A percentile compares a stretch with the other conserved stretches of the same genome.
Evolutionary conservation across 495 filamentous ascomycete species (phyloP).

Genomic region (Penicillium antarcticum): DNA sequence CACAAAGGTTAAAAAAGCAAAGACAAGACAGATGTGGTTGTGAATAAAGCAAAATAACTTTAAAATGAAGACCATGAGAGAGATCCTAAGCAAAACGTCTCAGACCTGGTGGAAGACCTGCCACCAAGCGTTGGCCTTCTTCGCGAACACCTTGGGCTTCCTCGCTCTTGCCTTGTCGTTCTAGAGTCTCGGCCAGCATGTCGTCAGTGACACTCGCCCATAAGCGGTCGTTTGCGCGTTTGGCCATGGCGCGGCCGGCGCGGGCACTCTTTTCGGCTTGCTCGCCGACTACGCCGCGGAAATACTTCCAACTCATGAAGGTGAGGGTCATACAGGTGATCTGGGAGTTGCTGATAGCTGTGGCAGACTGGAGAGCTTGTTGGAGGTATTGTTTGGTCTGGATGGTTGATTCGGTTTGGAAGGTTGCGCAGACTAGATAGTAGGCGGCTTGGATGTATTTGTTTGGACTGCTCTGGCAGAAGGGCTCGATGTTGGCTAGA

Average conservation of each 20-base stretch:
- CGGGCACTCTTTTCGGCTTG: constrained; percentile 86
- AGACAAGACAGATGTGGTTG: neutral
- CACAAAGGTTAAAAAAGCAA: constrained; percentile 2
- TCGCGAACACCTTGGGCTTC: constrained; percentile 54
- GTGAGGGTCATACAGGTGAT: constrained; percentile 77
- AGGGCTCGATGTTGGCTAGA: constrained; percentile 61
- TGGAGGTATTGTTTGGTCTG: constrained; percentile 77
- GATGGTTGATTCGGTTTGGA: constrained; percentile 58
- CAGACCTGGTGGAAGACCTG: constrained; percentile 41
- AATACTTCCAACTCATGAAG: constrained; percentile 83
- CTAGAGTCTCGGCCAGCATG: constrained; percentile 71
- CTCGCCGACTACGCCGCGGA: constrained; percentile 78
- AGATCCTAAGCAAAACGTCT: constrained; percentile 25
- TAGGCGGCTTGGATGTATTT: constrained; percentile 74
- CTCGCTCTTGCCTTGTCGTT: constrained; percentile 62
- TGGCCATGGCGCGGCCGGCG: constrained; percentile 71
- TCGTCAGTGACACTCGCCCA: constrained; percentile 85
- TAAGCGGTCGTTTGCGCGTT: constrained; percentile 68
- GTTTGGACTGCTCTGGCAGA: constrained; percentile 66
- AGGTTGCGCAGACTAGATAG: constrained; percentile 70
- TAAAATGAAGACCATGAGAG: constrained; percentile 11
- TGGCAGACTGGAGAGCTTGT: constrained; percentile 56
- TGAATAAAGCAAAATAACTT: neutral
- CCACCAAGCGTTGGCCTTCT: constrained; percentile 42
- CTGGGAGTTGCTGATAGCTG: constrained; percentile 59